Conservation (phyloP, 257 asterid genomes). For the Nicotiana tomentosiformis region DNA sequence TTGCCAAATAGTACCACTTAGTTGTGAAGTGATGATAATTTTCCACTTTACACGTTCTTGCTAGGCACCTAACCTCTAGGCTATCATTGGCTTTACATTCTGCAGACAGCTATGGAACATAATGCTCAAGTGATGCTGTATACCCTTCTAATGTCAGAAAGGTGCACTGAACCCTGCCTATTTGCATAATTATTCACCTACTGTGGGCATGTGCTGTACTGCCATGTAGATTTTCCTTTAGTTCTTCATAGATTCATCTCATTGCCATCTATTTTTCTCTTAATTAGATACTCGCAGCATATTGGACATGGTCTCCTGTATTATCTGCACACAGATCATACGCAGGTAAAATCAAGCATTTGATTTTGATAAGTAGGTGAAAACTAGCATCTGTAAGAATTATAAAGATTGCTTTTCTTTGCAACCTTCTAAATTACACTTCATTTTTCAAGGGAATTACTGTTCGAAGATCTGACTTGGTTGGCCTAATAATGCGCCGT, state of each 20-base stretch:
- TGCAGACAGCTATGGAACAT: conserved; percentile 94
- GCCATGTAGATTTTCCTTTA: not conserved
- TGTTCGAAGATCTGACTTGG: conserved; percentile 70
- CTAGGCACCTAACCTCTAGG: not conserved
- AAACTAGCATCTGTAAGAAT: not conserved
- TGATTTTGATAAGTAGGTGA: conserved; percentile 31
- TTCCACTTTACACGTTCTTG: not conserved
- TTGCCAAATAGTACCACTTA: not conserved
- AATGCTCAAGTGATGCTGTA: conserved; percentile 94
- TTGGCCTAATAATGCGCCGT: conserved; percentile 94
- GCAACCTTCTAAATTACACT: conserved; percentile 12
- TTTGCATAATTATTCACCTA: conserved; percentile 9
- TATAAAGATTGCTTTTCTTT: not conserved
- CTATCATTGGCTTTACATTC: conserved; percentile 6
- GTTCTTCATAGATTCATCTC: not conserved
- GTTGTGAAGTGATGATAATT: not conserved
- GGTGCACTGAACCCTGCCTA: conserved; percentile 34
- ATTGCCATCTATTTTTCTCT: conserved; percentile 13
- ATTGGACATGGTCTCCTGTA: conserved; percentile 72
- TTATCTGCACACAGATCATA: conserved; percentile 89
- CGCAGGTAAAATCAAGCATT: conserved; percentile 51
- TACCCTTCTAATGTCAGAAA: conserved; percentile 92
- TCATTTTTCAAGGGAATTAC: conserved; percentile 61
- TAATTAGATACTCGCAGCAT: conserved; percentile 59
- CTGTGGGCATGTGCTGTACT: not conserved